A percentile compares a stretch with the other conserved stretches of the same genome.
These are phyloP conservation scores for Spencermartinsiella ligniputridi DNA, from an alignment of 1,139 yeast species.

Conservation along the genomic window DNA sequence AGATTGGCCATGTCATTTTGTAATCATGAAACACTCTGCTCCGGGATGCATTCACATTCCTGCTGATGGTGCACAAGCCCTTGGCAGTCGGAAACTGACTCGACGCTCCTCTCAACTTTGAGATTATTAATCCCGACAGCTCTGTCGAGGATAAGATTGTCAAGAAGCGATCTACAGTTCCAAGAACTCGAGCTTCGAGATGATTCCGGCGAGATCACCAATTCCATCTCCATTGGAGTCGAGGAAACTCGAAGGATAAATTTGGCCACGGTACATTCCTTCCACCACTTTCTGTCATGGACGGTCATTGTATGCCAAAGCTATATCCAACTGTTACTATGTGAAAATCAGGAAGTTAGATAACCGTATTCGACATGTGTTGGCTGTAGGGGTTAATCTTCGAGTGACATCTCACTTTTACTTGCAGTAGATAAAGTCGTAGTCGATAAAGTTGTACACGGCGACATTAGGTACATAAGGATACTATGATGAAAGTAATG, in stretches of 20 bases:
- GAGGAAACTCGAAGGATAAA: constrained; percentile 56
- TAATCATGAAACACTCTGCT: constrained; percentile 54
- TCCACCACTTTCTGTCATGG: constrained; percentile 47
- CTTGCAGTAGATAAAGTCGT: no score
- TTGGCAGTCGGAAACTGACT: constrained; percentile 40
- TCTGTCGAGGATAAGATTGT: constrained; percentile 41
- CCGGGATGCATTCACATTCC: constrained; percentile 84
- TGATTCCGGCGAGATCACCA: constrained; percentile 54
- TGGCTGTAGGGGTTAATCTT: no score
- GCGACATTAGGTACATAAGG: no score
- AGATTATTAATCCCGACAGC: constrained; percentile 23
- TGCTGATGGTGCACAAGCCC: constrained; percentile 53
- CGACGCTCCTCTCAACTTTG: constrained; percentile 29
- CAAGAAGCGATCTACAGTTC: constrained; percentile 46
- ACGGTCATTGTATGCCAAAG: background rate
- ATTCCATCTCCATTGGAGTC: constrained; percentile 55
- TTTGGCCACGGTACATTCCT: constrained; percentile 51
- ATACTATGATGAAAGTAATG: no score
- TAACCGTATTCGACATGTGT: no score
- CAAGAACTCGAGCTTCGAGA: constrained; percentile 45
- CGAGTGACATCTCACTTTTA: no score
- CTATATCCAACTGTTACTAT: no score
- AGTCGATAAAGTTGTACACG: no score
- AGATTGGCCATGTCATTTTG: constrained; percentile 61
- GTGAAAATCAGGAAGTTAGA: no score